These are phyloP conservation scores for Cicer judaicum DNA, from an alignment of 306 rosid species.

Conservation along the genomic window DNA sequence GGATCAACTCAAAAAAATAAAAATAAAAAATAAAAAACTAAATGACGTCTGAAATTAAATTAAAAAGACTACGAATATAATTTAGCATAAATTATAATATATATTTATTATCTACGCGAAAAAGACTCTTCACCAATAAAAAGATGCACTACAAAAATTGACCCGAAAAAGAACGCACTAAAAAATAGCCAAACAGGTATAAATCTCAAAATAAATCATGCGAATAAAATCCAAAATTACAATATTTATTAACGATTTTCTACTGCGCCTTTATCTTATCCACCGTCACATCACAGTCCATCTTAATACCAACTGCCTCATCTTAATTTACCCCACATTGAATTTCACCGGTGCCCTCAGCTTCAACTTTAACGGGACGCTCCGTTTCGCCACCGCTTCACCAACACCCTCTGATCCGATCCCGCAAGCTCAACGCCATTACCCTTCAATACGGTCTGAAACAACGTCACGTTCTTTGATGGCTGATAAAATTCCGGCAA, in stretches of 20 bases:
- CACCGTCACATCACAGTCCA: constrained; percentile 53
- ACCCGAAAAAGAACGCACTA: too few relatives aligned
- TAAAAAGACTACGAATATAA: too few relatives aligned
- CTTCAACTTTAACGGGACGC: constrained; percentile 52
- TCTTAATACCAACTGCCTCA: constrained; percentile 59
- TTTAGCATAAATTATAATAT: too few relatives aligned
- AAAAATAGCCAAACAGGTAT: too few relatives aligned
- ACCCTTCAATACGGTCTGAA: constrained; percentile 57
- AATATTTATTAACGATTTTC: constrained; percentile 47
- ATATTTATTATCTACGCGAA: too few relatives aligned
- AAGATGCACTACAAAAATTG: too few relatives aligned
- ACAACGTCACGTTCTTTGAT: constrained; percentile 61
- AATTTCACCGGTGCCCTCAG: constrained; percentile 57
- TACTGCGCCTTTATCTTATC: constrained; percentile 60
- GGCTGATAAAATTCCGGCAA: constrained; percentile 77
- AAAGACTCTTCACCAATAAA: too few relatives aligned
- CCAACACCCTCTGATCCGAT: constrained; percentile 40
- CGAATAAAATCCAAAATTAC: too few relatives aligned
- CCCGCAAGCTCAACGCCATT: constrained; percentile 46
- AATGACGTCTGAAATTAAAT: too few relatives aligned
- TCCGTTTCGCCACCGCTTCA: constrained; percentile 49
- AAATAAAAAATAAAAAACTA: too few relatives aligned
- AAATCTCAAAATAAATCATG: too few relatives aligned
- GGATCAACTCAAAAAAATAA: too few relatives aligned
- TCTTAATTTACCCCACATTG: constrained; percentile 60